Conservation (phyloP, 345 rosid genomes). For the Microthlaspi erraticum region DNA sequence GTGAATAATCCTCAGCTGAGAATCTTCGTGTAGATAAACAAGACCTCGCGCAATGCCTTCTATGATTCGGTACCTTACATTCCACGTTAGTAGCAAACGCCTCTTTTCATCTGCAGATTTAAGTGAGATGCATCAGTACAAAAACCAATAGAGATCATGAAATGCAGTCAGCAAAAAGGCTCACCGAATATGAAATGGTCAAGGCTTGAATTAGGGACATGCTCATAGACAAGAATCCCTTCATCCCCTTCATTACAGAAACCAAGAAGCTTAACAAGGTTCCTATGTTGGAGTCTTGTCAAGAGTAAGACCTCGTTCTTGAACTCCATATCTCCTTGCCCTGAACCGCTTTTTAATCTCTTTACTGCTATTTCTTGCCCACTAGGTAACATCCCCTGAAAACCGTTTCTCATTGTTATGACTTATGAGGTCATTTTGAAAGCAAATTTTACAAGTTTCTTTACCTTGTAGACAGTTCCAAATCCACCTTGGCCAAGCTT, state of each 20-base stretch:
- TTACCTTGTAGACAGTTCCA: conserved; percentile 22
- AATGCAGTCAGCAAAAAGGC: background rate
- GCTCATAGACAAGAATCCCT: conserved; percentile 17
- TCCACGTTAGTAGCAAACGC: conserved; percentile 32
- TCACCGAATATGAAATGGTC: conserved; percentile 12
- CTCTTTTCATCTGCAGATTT: conserved; percentile 33
- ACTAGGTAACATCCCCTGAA: conserved; percentile 14
- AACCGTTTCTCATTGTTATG: background rate
- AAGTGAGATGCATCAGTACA: background rate
- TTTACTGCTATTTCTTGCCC: conserved; percentile 25
- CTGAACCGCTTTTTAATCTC: conserved; percentile 21
- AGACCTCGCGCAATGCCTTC: conserved; percentile 46
- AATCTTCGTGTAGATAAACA: conserved; percentile 45
- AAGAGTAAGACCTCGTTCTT: conserved; percentile 22
- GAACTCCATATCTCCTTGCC: conserved; percentile 12
- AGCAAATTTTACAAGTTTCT: background rate
- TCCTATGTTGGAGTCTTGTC: conserved; percentile 23
- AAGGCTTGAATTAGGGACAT: conserved; percentile 18
- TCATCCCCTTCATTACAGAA: conserved; percentile 20
- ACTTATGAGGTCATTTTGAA: background rate
- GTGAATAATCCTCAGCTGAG: conserved; percentile 42
- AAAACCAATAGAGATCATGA: background rate
- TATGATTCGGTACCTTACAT: conserved; percentile 35
- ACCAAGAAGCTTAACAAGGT: conserved; percentile 20
- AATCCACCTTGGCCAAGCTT: conserved; percentile 24